These are phyloP conservation scores for Curvularia verruculosa DNA, from an alignment of 2,329 filamentous ascomycete species.

Conservation along the genomic window DNA sequence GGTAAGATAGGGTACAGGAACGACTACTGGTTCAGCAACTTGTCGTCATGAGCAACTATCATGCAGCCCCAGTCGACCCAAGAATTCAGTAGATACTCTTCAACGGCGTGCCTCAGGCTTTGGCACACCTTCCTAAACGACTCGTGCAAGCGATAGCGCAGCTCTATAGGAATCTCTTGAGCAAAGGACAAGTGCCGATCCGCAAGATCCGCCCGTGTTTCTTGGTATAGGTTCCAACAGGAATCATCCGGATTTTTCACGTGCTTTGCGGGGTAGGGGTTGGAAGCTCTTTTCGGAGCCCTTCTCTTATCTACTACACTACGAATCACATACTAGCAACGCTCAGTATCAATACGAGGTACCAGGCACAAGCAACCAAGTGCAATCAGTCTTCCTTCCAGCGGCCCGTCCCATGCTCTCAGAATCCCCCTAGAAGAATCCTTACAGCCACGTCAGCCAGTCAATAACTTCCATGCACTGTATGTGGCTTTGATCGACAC, in stretches of 20 bases:
- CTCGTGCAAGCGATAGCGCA: background rate
- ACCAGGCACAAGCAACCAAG: background rate
- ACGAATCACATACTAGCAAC: background rate
- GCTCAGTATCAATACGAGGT: background rate
- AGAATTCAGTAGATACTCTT: background rate
- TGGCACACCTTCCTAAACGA: constrained; percentile 8
- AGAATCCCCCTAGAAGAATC: background rate
- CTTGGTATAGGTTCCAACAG: background rate
- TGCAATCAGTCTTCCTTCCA: background rate
- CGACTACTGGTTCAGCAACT: background rate
- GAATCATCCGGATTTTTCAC: background rate
- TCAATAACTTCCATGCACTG: background rate
- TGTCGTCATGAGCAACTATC: background rate
- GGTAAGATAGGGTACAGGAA: constrained; percentile 6
- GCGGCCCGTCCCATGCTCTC: background rate
- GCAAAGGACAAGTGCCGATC: background rate
- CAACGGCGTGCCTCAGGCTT: no score
- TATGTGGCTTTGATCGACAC: background rate
- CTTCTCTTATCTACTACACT: background rate
- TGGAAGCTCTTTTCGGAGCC: background rate
- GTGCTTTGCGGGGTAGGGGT: background rate
- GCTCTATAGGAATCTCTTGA: background rate
- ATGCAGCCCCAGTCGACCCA: background rate
- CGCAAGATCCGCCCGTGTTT: background rate
- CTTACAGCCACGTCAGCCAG: background rate